Percentiles rank a stretch among this genome's conserved stretches.
Evolutionary conservation across 2,329 filamentous ascomycete genomes (phyloP).

Genomic region (Epichloe sp.): DNA sequence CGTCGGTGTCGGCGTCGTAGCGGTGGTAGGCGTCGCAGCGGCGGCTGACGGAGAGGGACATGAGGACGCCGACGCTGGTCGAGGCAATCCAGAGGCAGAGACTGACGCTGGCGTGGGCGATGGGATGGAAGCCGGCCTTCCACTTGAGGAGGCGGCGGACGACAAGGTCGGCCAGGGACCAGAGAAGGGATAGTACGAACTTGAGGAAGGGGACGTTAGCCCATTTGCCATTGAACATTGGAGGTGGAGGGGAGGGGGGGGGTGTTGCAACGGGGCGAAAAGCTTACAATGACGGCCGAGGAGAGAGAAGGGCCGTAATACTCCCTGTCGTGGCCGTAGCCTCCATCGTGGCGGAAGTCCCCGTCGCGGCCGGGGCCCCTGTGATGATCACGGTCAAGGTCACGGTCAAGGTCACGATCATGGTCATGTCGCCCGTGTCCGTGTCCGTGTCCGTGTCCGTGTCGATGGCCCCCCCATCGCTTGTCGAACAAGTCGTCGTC

Average conservation of each 20-base stretch:
- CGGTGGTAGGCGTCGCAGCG: background rate
- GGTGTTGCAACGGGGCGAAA: background rate
- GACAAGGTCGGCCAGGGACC: slow-evolving; percentile 26
- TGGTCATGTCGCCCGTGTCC: no score
- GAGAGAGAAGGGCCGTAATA: slow-evolving; percentile 5
- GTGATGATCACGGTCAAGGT: no score
- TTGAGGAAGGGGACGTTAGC: background rate
- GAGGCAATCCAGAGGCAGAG: slow-evolving; percentile 28
- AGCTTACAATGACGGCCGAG: slow-evolving; percentile 5
- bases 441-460: no score
- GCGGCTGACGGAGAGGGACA: slow-evolving; percentile 8
- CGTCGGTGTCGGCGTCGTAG: background rate
- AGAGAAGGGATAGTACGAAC: slow-evolving; percentile 12
- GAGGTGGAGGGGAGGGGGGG: no score
- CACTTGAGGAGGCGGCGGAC: slow-evolving; percentile 20
- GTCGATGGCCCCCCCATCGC: no score
- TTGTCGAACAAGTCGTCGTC: slow-evolving; percentile 1
- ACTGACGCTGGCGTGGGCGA: slow-evolving; percentile 28
- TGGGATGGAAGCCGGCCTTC: slow-evolving; percentile 27
- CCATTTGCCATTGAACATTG: no score
- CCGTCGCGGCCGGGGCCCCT: no score
- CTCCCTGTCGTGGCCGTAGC: slow-evolving; percentile 5
- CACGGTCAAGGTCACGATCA: no score
- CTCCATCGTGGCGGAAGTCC: background rate
- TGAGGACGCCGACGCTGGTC: slow-evolving; percentile 13